Base-by-base conservation (phyloP, 208 protist species). In the Angomonas ambiguus region DNA sequence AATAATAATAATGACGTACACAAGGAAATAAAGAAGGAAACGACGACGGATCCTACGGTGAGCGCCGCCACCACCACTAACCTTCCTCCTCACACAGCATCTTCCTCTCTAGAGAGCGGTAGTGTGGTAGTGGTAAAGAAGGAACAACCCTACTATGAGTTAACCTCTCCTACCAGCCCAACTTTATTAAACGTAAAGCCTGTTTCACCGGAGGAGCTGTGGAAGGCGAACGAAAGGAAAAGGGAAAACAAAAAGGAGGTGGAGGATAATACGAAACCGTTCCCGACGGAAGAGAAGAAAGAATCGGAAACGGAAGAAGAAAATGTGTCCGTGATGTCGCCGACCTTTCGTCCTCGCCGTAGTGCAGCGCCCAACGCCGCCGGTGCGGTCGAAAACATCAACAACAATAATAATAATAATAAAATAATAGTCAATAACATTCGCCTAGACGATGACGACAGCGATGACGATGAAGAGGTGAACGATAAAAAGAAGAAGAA, bases 331-430 rank as follows among this genome's bases (percentile, higher is more conserved):
- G 78, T 83, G 28, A 68, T 92, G 24, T 81, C 82, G 0, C 82
- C 82, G 16, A 92, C 85, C 25, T 88, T 88, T 62, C 71, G 82
- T 10, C 72, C 71, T 22, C 82, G 85, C 27, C 81, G 80, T 11
- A 57, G 74, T 35, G 48, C 18, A 41, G 33, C 35, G 33, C 48
- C 16, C 59, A 51, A 58, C 61, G 48, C 16, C 49, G 24, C 8
- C 49, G 24, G 6, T 20, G 45, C 20, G 25, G 20, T 16, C 38
- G 61, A 28, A 6, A 16, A 28, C 61, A 51, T 30, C 61, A 65
- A 42, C 61, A 51, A 30, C 45, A 67, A 28, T 31, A 57, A 28
- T 31, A 67, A 31, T 32, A 67, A 10, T n/a, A n/a, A n/a, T n/a
- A n/a, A n/a, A n/a, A n/a, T n/a, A n/a, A n/a, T n/a, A n/a, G n/a